Evolutionary conservation across 805 yeast species (phyloP), one percentile per base, ranked within the genome.

Genomic region (Brettanomyces anomalus): DNA sequence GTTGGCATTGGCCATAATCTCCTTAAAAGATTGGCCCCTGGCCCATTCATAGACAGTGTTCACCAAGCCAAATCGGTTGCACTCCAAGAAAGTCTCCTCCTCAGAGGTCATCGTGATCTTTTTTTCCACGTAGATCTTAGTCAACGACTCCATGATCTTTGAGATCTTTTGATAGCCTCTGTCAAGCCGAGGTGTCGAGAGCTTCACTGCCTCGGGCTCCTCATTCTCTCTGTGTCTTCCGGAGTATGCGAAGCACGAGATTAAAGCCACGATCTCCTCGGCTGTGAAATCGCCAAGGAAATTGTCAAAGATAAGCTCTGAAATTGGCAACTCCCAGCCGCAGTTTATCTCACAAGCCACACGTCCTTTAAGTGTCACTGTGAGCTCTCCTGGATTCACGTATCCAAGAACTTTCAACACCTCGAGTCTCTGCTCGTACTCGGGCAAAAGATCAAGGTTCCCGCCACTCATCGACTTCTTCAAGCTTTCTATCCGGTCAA

Each of bases 21-120:
- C 94, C 49, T 83, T 82, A 67, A 93, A 93, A 0, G 94, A 74
- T 71, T 81, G 73, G 2, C 98, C 99, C 50, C 94, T 72, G 1
- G 97, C 96, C 99, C 99, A 93, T 64, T 93, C 97, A 60, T 90
- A 93, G 4, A 90, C 96, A 11, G 87, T 96, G 58, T 88, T 90
- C 63, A 87, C 85, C 55, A 93, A 70, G 0, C 90, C 95, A 62
- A 93, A 93, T 51, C 97, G 70, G 53, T 86, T 81, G 49, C 81
- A 74, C 44, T 86, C 94, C 49, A 82, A 65, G 55, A 90, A 93
- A 46, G 82, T 84, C 40, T 81, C 82, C 53, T 90, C 97, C 42
- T 89, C 97, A 10, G 80, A 70, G 0, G 95, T 85, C 50, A 87
- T 65, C 16, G 81, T 67, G 15, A 93, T 85, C 58, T 83, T 88